phyloP scores from a whole-genome alignment of 257 asterid genomes.

The Nicotiana paniculata region DNA sequence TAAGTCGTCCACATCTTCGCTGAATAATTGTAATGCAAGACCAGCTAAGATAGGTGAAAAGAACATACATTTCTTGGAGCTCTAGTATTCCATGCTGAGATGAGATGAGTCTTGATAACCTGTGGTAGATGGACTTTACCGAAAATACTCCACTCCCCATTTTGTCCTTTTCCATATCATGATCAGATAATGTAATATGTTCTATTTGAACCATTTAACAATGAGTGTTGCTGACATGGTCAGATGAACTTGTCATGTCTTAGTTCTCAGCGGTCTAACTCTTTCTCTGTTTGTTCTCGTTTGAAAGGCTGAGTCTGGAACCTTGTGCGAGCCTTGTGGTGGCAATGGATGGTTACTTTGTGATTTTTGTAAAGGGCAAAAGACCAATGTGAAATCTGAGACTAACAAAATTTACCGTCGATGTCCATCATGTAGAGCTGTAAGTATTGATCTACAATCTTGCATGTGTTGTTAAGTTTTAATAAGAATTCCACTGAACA shows the following conservation, averaged over 20 bases:
- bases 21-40: background rate
- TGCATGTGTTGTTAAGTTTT: background rate
- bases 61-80: background rate
- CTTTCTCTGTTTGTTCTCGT: background rate
- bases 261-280: no score
- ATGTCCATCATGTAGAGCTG: conserved; percentile 82
- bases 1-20: background rate
- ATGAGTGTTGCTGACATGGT: background rate
- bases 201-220: background rate
- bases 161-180: background rate
- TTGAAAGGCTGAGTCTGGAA: conserved; percentile 41
- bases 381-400: conserved; percentile 59
- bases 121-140: background rate
- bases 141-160: background rate
- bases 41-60: background rate
- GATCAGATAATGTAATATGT: background rate
- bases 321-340: conserved; percentile 47
- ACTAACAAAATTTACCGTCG: conserved; percentile 58
- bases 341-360: conserved; percentile 73
- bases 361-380: conserved; percentile 73
- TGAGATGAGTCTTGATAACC: background rate
- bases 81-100: no score
- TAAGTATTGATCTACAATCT: conserved; percentile 23
- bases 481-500: background rate
- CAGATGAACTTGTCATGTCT: no score